A percentile compares a stretch with the other conserved stretches of the same genome.
Evolutionary conservation across 257 asterid genomes (phyloP).

Genomic region (Capsicum chinense): DNA sequence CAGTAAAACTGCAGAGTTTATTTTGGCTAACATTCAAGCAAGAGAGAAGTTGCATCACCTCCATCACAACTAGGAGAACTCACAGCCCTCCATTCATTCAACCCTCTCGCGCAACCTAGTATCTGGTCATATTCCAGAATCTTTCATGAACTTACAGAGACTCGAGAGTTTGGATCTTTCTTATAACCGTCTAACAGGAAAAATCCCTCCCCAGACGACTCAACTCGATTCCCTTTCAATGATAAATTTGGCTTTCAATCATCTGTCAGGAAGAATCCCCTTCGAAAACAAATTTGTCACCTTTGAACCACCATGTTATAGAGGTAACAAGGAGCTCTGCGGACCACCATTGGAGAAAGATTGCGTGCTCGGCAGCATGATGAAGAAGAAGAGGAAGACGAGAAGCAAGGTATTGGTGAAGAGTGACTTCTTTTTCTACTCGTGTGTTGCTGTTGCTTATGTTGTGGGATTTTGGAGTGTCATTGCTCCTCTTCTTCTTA

Average conservation of each 20-base stretch:
- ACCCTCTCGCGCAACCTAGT: slow-evolving; percentile 30
- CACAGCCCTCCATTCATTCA: slow-evolving; percentile 24
- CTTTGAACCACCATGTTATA: slow-evolving; percentile 26
- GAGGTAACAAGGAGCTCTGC: slow-evolving; percentile 32
- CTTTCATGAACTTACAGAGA: neutral
- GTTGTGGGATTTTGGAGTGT: slow-evolving; percentile 38
- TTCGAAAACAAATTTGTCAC: slow-evolving; percentile 29
- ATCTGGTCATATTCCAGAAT: slow-evolving; percentile 27
- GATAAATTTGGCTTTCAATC: slow-evolving; percentile 28
- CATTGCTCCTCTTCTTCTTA: slow-evolving; percentile 28
- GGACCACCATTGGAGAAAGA: slow-evolving; percentile 31
- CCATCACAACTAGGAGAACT: slow-evolving; percentile 46
- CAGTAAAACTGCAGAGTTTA: slow-evolving; percentile 68
- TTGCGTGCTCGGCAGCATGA: slow-evolving; percentile 21
- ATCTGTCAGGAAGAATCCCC: slow-evolving; percentile 31
- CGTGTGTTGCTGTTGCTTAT: slow-evolving; percentile 31
- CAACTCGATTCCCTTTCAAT: slow-evolving; percentile 29
- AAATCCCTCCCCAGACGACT: slow-evolving; percentile 29
- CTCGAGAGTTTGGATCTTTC: slow-evolving; percentile 35
- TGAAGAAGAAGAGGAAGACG: slow-evolving; percentile 30
- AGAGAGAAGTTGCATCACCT: slow-evolving; percentile 82
- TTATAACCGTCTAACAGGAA: slow-evolving; percentile 29
- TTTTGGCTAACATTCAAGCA: slow-evolving; percentile 78
- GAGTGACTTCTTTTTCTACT: slow-evolving; percentile 37
- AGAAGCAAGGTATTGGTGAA: slow-evolving; percentile 24